Evolutionary conservation across 148 eudicot genomes (phyloP).

Genomic region (Salicornia ramosissima): DNA sequence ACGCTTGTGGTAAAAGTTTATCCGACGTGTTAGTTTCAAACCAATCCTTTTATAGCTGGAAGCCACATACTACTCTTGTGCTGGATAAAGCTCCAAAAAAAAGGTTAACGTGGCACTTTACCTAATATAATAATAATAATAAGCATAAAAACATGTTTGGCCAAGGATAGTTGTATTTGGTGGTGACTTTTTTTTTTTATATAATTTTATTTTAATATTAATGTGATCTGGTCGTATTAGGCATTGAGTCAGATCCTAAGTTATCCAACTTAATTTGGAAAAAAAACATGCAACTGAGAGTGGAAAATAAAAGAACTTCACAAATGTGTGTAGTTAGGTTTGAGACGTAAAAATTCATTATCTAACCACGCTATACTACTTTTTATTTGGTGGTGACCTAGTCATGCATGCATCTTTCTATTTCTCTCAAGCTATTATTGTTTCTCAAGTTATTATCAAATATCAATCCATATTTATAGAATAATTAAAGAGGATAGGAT

Average conservation of each 20-base stretch:
- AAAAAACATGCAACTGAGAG: too few species aligned
- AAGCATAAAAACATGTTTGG: neutral
- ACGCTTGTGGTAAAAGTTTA: neutral
- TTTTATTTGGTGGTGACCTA: neutral
- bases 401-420: neutral
- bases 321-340: too few species aligned
- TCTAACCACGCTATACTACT: too few species aligned
- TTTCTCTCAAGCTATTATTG: too few species aligned
- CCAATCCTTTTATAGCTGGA: constrained; percentile 27
- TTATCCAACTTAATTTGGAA: too few species aligned
- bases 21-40: constrained; percentile 34
- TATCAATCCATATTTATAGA: neutral
- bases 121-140: neutral
- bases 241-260: too few species aligned
- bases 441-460: neutral
- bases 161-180: neutral
- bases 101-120: constrained; percentile 17
- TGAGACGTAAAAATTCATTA: too few species aligned
- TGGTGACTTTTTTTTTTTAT: too few species aligned
- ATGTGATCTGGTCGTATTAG: too few species aligned
- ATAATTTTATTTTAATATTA: too few species aligned
- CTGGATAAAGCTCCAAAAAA: constrained; percentile 17
- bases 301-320: too few species aligned
- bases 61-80: constrained; percentile 10
- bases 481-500: neutral